Base-by-base conservation (phyloP, 2,329 filamentous ascomycete species). In the Rhinocladiella similis region DNA sequence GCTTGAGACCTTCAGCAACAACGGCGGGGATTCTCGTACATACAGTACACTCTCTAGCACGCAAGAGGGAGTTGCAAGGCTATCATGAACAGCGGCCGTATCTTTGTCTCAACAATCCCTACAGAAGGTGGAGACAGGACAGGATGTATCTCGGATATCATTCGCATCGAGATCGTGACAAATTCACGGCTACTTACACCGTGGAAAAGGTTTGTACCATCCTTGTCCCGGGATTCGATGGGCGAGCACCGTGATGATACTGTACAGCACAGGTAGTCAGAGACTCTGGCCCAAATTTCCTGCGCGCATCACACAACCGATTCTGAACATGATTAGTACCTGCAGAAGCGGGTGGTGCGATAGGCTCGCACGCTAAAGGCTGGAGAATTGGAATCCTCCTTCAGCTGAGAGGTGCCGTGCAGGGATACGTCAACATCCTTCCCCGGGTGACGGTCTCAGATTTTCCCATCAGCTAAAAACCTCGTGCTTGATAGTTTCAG, bases 281-380 rank as follows among this genome's bases (percentile, higher is more conserved):
- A 14, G 5, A 46, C 19, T 5, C n/a, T 27, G 19, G 19, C 18
- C 12, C 3, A 46, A 5, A 22, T 46, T n/a, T 19, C 13, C 43
- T 18, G 20, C 43, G 19, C 14, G 20, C 14, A n/a, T 46, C 29
- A 33, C 6, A 33, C 29, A 20, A 38, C 53, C 42, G 18, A 33
- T 33, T 33, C 29, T 33, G 29, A 33, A 33, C 29, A 33, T 10
- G 10, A 33, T 12, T 10, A 33, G 29, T 3, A 9, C 5, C 29
- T 33, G 29, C 29, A 9, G n/a, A 56, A 47, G 57, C 57, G 57
- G 56, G 56, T 59, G 43, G 57, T 52, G 47, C 43, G 38, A 41
- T 19, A 55, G 35, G 48, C 52, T 36, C 49, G 22, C 36, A 39
- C n/a, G 4, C 5, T 29, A 16, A 42, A 27, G 27, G 35, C 10